Conservation (phyloP, 495 filamentous ascomycete genomes). For the Daldinia concentrica region DNA sequence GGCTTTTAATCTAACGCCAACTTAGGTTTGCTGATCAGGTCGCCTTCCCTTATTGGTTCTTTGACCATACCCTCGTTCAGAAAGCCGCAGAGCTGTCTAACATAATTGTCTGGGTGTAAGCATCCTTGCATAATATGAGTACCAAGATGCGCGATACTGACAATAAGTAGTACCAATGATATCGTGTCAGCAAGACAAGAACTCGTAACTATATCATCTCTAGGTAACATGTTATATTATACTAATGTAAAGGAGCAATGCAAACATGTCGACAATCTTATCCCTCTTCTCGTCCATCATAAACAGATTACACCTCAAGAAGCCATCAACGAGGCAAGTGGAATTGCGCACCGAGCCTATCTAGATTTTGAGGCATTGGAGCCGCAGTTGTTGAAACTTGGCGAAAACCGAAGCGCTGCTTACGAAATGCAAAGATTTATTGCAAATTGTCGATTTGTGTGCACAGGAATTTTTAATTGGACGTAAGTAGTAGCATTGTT, state of each 20-base stretch:
- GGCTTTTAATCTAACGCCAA: neutral
- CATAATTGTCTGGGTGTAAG: conserved; percentile 18
- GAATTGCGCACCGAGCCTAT: conserved; percentile 3
- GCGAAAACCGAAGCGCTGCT: neutral
- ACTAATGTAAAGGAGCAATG: conserved; percentile 15
- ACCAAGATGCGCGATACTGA: neutral
- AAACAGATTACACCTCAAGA: conserved; percentile 18
- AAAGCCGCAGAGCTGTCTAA: conserved; percentile 11
- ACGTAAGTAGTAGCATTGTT: conserved; percentile 2
- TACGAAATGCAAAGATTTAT: conserved; percentile 24
- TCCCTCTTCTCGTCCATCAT: conserved; percentile 23
- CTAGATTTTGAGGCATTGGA: conserved; percentile 19
- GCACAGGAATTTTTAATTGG: conserved; percentile 23
- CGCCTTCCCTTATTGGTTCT: conserved; percentile 22
- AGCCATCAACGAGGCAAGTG: conserved; percentile 14
- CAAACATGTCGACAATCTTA: conserved; percentile 22
- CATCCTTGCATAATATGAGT: too few species aligned
- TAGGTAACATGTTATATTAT: neutral
- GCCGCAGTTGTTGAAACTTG: conserved; percentile 19
- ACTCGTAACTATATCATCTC: conserved; percentile 10
- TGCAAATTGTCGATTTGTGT: conserved; percentile 4
- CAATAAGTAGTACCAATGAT: conserved; percentile 13
- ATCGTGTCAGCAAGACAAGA: conserved; percentile 18
- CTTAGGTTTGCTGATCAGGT: conserved; percentile 11
- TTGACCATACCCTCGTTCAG: conserved; percentile 2